Percentiles rank a stretch among this genome's conserved stretches.
These are phyloP conservation scores for Nematocida sp. DNA, from an alignment of 371 early-diverging fungal species.

Conservation along the genomic window DNA sequence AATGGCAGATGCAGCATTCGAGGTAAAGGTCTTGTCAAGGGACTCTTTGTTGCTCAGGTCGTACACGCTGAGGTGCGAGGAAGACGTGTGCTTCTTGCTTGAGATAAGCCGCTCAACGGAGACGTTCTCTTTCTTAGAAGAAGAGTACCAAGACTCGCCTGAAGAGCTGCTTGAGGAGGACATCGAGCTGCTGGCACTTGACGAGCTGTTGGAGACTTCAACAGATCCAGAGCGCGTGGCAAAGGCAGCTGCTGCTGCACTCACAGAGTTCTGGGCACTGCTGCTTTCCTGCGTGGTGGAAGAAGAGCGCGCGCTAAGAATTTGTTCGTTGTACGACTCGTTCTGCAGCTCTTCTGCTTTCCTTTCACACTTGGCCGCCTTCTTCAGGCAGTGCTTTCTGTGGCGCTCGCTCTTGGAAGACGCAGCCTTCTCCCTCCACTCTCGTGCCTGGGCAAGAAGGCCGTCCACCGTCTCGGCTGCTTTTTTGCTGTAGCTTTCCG, in stretches of 20 bases:
- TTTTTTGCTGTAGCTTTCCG: not conserved
- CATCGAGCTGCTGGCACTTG: not conserved
- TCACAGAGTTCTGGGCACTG: too few species aligned
- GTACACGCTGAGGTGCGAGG: not conserved
- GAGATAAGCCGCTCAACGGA: not conserved
- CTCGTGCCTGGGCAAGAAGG: not conserved
- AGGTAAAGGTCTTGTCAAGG: not conserved
- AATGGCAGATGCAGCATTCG: conserved; percentile 9
- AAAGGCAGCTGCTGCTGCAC: too few species aligned
- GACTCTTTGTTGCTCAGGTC: conserved; percentile 14
- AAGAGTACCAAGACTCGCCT: conserved; percentile 26
- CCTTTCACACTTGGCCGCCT: conserved; percentile 2
- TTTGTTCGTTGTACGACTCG: conserved; percentile 1
- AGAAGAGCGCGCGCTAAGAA: conserved; percentile 28
- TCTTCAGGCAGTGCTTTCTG: not conserved
- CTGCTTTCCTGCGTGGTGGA: too few species aligned
- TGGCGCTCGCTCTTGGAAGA: not conserved
- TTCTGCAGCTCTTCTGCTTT: conserved; percentile 7
- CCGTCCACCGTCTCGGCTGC: not conserved
- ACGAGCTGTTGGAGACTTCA: not conserved
- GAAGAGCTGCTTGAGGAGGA: not conserved
- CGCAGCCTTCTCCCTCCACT: conserved; percentile 24
- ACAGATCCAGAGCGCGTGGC: too few species aligned
- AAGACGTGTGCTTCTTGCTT: not conserved
- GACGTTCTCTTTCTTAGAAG: not conserved